Evolutionary conservation across 305 asterid genomes (phyloP).

Genomic region (Striga hermonthica): DNA sequence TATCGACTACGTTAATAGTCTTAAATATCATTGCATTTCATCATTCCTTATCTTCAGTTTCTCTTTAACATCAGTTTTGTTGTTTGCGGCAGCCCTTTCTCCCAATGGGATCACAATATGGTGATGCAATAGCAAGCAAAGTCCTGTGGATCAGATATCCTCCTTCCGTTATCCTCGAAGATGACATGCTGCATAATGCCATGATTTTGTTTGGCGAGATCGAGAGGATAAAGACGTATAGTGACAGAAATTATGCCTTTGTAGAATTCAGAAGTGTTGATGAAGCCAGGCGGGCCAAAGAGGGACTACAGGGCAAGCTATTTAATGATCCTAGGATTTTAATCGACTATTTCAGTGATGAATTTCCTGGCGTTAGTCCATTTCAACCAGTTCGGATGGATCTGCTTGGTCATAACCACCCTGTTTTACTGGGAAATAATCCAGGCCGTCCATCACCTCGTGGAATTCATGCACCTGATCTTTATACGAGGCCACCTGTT

Average conservation of each 20-base stretch:
- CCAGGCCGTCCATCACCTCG: constrained; percentile 44
- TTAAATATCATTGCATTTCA: constrained; percentile 10
- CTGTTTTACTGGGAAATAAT: constrained; percentile 48
- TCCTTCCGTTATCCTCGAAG: constrained; percentile 66
- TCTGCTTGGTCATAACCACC: constrained; percentile 51
- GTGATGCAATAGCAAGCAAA: constrained; percentile 61
- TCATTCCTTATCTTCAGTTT: not conserved
- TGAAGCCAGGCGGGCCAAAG: constrained; percentile 94
- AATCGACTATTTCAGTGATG: constrained; percentile 69
- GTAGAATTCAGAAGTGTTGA: constrained; percentile 95
- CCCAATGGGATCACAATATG: constrained; percentile 46
- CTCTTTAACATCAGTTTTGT: constrained; percentile 14
- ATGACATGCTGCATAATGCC: constrained; percentile 95
- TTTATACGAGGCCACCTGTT: constrained; percentile 49
- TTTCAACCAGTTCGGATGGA: constrained; percentile 68
- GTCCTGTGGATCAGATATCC: constrained; percentile 82
- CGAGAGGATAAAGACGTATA: constrained; percentile 73
- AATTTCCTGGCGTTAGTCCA: constrained; percentile 58
- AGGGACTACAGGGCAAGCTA: constrained; percentile 91
- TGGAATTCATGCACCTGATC: constrained; percentile 62
- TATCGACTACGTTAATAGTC: constrained; percentile 20
- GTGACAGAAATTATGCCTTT: constrained; percentile 66
- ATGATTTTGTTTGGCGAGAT: constrained; percentile 96
- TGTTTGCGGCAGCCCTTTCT: constrained; percentile 55
- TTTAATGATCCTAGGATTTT: constrained; percentile 81